Percentiles rank a stretch among this genome's conserved stretches.
These are phyloP conservation scores for Takashimella tepidaria DNA, from an alignment of 1,284 basidiomycete species.

Conservation along the genomic window DNA sequence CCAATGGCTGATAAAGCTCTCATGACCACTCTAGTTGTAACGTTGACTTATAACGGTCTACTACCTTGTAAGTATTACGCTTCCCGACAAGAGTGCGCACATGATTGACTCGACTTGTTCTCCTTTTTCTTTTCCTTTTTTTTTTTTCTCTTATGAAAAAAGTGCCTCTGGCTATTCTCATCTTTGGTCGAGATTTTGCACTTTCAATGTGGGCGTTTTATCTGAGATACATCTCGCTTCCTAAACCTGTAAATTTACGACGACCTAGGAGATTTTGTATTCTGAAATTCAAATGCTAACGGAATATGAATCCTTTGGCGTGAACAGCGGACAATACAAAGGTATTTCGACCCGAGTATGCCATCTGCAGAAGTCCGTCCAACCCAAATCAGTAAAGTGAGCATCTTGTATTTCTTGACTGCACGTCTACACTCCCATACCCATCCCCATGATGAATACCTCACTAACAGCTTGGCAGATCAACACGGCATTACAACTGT, in stretches of 20 bases:
- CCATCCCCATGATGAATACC: neutral
- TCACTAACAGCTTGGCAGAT: conserved; percentile 53
- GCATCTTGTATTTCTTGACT: too few species aligned
- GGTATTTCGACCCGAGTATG: conserved; percentile 94
- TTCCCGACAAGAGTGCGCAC: too few species aligned
- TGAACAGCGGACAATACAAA: conserved; percentile 73
- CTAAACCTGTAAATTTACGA: conserved; percentile 69
- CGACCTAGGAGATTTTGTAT: too few species aligned
- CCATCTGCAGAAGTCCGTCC: conserved; percentile 91
- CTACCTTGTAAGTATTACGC: conserved; percentile 62
- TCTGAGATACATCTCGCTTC: conserved; percentile 84
- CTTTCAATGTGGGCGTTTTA: conserved; percentile 88
- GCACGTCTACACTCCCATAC: too few species aligned
- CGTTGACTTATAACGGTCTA: conserved; percentile 73
- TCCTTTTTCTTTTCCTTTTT: neutral
- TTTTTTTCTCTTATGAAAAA: neutral
- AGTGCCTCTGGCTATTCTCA: conserved; percentile 80
- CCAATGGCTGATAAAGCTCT: conserved; percentile 95
- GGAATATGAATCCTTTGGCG: too few species aligned
- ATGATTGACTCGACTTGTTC: too few species aligned
- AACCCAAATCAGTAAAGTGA: conserved; percentile 81
- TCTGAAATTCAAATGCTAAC: too few species aligned
- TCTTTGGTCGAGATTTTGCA: conserved; percentile 83
- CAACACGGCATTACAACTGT: conserved; percentile 87
- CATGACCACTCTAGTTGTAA: conserved; percentile 89